Conservation (phyloP, 345 rosid genomes). For the Arabis hirsuta region DNA sequence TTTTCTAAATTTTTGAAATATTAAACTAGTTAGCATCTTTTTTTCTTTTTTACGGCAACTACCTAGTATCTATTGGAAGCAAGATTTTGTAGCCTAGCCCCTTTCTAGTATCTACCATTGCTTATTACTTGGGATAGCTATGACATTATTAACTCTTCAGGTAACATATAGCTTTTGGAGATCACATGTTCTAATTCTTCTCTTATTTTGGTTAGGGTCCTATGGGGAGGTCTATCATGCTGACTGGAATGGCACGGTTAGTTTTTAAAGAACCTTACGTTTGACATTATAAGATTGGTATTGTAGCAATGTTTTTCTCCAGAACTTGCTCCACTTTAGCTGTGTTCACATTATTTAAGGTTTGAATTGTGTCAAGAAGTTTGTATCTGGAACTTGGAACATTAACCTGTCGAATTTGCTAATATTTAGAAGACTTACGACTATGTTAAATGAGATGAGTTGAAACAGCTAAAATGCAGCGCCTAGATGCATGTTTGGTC, state of each 20-base stretch:
- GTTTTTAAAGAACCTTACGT: slow-evolving; percentile 43
- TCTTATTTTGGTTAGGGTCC: slow-evolving; percentile 63
- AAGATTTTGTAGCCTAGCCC: background rate
- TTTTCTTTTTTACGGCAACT: background rate
- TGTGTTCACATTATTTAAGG: slow-evolving; percentile 18
- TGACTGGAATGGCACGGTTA: slow-evolving; percentile 98
- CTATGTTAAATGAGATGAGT: background rate
- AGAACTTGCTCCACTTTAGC: background rate
- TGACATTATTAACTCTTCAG: slow-evolving; percentile 2
- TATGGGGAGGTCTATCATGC: slow-evolving; percentile 99
- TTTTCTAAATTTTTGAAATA: background rate
- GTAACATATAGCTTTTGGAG: slow-evolving; percentile 25
- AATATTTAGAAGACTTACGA: slow-evolving; percentile 7
- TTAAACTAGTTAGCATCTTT: slow-evolving; percentile 1
- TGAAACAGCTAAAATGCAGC: slow-evolving; percentile 17
- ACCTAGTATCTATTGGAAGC: slow-evolving; percentile 8
- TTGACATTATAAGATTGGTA: slow-evolving; percentile 27
- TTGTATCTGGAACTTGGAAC: slow-evolving; percentile 6
- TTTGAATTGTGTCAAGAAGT: slow-evolving; percentile 10
- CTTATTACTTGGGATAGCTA: slow-evolving; percentile 14
- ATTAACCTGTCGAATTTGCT: slow-evolving; percentile 1
- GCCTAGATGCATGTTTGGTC: slow-evolving; percentile 11
- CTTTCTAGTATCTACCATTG: background rate
- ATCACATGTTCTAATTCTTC: slow-evolving; percentile 32
- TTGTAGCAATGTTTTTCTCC: background rate